phyloP scores from a whole-genome alignment of 306 rosid genomes.

The Lablab purpureus region DNA sequence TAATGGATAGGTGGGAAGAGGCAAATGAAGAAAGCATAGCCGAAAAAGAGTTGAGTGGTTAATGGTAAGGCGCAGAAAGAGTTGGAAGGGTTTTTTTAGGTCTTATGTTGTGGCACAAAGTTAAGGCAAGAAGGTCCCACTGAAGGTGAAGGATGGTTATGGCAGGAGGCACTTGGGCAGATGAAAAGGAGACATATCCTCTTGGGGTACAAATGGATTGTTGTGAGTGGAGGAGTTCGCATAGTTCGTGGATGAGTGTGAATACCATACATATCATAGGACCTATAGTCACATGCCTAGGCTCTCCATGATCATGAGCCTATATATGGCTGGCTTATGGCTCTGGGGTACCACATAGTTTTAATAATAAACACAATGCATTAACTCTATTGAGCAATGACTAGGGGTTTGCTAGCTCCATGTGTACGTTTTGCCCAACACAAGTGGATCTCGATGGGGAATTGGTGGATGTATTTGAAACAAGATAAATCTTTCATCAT shows the following conservation, averaged over 20 bases:
- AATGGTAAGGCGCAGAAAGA: too few relatives aligned
- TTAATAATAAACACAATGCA: neutral
- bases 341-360: constrained; percentile 1
- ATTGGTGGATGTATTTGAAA: constrained; percentile 12
- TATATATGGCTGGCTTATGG: neutral
- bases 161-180: constrained; percentile 34
- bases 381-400: neutral
- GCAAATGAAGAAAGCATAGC: too few relatives aligned
- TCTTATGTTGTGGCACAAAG: constrained; percentile 65
- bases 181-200: constrained; percentile 26
- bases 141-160: neutral
- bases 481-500: constrained; percentile 38
- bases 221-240: constrained; percentile 32
- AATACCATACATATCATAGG: constrained; percentile 18
- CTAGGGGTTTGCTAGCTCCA: neutral
- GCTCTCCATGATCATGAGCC: neutral
- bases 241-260: constrained; percentile 29
- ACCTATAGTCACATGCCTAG: constrained; percentile 28
- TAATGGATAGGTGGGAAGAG: too few relatives aligned
- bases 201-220: constrained; percentile 13
- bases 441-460: neutral
- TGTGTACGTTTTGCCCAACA: constrained; percentile 20
- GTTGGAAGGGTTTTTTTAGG: constrained; percentile 57
- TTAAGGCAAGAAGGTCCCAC: constrained; percentile 63
- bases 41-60: too few relatives aligned